Evolutionary conservation across 805 yeast genomes (phyloP).

Genomic region (Kodamaea laetipori): DNA sequence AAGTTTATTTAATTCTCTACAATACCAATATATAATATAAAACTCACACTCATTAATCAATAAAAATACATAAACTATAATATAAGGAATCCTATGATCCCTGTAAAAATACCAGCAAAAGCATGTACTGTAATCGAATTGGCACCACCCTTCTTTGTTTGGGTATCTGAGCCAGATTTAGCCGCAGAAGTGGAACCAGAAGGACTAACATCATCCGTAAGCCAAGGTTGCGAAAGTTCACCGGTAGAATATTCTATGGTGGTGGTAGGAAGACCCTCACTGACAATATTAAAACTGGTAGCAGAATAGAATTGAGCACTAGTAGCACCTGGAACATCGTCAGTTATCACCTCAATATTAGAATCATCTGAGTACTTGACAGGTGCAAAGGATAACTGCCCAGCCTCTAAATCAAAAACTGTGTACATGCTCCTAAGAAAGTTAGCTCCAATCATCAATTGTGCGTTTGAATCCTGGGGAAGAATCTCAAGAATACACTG

Average conservation of each 20-base stretch:
- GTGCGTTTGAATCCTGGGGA: too few species aligned
- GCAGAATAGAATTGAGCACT: conserved; percentile 42
- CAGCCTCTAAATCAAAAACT: conserved; percentile 29
- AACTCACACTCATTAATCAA: too few species aligned
- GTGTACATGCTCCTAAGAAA: conserved; percentile 29
- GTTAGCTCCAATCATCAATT: conserved; percentile 25
- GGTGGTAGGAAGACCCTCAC: too few species aligned
- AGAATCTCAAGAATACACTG: conserved; percentile 12
- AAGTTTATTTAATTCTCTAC: too few species aligned
- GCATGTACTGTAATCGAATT: too few species aligned
- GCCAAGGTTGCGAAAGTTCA: neutral
- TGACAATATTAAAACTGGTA: neutral
- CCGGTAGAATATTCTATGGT: too few species aligned
- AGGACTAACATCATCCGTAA: neutral
- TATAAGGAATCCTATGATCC: too few species aligned
- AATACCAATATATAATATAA: too few species aligned
- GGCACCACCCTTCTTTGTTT: too few species aligned
- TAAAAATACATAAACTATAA: too few species aligned
- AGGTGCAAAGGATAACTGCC: conserved; percentile 28
- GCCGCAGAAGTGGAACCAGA: conserved; percentile 1
- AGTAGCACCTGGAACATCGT: conserved; percentile 50
- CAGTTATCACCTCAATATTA: conserved; percentile 30
- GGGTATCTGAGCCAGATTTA: neutral
- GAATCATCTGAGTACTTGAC: conserved; percentile 19
- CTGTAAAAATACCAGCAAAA: too few species aligned